A percentile compares a stretch with the other conserved stretches of the same genome.
These are phyloP conservation scores for Viola pubescens DNA, from an alignment of 441 rosid species.

Conservation along the genomic window DNA sequence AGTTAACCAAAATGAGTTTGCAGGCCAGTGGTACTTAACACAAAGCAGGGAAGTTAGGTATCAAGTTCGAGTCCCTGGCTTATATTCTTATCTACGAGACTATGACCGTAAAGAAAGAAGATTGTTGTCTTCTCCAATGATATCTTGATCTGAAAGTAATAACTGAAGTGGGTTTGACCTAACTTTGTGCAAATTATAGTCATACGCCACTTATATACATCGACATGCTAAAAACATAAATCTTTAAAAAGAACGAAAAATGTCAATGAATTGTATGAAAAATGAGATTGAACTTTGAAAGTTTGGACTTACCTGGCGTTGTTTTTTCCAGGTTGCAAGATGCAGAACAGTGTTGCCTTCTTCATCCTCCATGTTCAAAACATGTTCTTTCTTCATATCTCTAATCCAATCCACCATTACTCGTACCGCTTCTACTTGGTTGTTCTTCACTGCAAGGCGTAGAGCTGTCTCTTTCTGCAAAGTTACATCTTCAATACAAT, in stretches of 20 bases:
- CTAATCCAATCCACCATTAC: conserved; percentile 4
- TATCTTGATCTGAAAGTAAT: background rate
- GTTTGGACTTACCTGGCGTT: conserved; percentile 5
- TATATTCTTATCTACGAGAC: background rate
- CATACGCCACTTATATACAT: too few species aligned
- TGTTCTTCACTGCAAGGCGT: conserved; percentile 16
- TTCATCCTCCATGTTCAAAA: conserved; percentile 13
- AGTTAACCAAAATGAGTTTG: background rate
- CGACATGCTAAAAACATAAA: background rate
- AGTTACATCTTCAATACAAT: conserved; percentile 4
- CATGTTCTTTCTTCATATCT: background rate
- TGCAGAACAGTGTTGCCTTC: conserved; percentile 26
- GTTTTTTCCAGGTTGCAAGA: conserved; percentile 18
- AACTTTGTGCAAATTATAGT: too few species aligned
- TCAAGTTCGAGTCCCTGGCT: background rate
- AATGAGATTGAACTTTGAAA: too few species aligned
- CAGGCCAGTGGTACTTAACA: too few species aligned
- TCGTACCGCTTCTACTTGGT: conserved; percentile 8
- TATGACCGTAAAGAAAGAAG: background rate
- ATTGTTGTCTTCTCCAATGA: background rate
- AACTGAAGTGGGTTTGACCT: background rate
- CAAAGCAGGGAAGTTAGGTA: background rate
- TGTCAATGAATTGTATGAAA: background rate
- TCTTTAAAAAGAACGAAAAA: background rate
- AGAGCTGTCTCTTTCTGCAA: conserved; percentile 16